Base-by-base conservation (phyloP, 1,139 yeast genomes). In the Pichia sp. region DNA sequence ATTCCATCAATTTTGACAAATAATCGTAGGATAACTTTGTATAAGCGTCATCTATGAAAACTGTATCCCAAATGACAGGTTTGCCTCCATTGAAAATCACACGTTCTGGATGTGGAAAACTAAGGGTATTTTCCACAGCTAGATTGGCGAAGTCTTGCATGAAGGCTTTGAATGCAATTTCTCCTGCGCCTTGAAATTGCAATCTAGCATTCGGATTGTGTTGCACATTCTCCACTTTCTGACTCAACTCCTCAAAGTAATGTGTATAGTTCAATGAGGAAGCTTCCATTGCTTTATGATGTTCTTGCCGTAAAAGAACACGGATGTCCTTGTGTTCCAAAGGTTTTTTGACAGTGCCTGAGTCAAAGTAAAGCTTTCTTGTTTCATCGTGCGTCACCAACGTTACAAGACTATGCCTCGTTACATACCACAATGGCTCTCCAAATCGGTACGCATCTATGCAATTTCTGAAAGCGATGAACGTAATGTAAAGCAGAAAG, bases 31-130 rank as follows among this genome's bases (percentile, higher is more conserved):
- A 54, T 8, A 63, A 26, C 10, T 47, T 38, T n/a, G 48, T 56
- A 45, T 53, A 50, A 4, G 63, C 56, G n/a, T 55, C 55, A 32
- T 62, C 64, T 16, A 57, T 43, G n/a, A 54, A 57, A 1, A 54
- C 45, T 4, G 64, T 60, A 36, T 58, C 59, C 64, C 64, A 60
- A 42, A 63, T 63, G 36, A 62, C 58, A 1, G 66, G 60, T 49
- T 64, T 62, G 5, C 66, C 67, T 2, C 52, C 45, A n/a, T 52
- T 54, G 6, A 56, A 49, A 4, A 56, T 49, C 1, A 44, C 29
- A 36, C 69, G 55, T 43, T 63, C 63, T 3, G 62, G 63, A 47
- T 64, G 63, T 23, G 59, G 57, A 36, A 58, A 54, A 1, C 34
- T 11, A 30, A 56, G 30, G 48, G 54, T 51, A 19, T 57, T 59